Evolutionary conservation across 345 rosid genomes (phyloP).

Genomic region (Psidium friedrichsthalianum): DNA sequence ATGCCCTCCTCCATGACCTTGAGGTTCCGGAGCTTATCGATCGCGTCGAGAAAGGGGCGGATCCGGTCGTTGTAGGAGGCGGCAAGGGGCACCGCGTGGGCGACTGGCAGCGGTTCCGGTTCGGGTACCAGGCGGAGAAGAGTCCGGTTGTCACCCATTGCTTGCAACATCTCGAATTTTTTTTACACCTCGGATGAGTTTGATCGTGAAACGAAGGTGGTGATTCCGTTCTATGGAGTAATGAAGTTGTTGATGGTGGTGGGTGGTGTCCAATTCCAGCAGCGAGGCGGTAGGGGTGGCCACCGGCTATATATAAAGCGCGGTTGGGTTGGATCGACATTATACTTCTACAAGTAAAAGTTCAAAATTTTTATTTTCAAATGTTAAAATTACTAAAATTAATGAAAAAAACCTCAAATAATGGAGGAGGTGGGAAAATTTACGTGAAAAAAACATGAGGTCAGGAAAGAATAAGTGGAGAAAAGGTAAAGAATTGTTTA

Average conservation of each 20-base stretch:
- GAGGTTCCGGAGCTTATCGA: constrained; percentile 32
- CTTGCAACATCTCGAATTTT: not conserved
- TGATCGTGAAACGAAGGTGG: not conserved
- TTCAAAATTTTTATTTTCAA: not conserved
- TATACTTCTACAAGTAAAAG: too few species aligned
- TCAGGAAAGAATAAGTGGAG: not conserved
- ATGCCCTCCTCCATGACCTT: constrained; percentile 37
- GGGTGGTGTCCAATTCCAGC: not conserved
- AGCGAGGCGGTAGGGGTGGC: too few species aligned
- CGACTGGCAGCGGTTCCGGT: not conserved
- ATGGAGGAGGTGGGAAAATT: not conserved
- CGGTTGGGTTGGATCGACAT: too few species aligned
- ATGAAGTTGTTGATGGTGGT: not conserved
- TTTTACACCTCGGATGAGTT: not conserved
- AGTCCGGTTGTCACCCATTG: not conserved
- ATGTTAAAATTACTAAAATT: not conserved
- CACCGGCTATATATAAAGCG: too few species aligned
- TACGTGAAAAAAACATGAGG: not conserved
- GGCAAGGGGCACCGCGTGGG: not conserved
- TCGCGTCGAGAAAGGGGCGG: constrained; percentile 41
- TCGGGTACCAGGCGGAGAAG: too few species aligned
- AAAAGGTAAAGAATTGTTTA: not conserved
- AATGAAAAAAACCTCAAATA: not conserved
- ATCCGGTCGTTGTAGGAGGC: constrained; percentile 32
- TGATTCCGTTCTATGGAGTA: not conserved